phyloP scores from a whole-genome alignment of 2,329 filamentous ascomycete genomes.

The Onygenales sp. region DNA sequence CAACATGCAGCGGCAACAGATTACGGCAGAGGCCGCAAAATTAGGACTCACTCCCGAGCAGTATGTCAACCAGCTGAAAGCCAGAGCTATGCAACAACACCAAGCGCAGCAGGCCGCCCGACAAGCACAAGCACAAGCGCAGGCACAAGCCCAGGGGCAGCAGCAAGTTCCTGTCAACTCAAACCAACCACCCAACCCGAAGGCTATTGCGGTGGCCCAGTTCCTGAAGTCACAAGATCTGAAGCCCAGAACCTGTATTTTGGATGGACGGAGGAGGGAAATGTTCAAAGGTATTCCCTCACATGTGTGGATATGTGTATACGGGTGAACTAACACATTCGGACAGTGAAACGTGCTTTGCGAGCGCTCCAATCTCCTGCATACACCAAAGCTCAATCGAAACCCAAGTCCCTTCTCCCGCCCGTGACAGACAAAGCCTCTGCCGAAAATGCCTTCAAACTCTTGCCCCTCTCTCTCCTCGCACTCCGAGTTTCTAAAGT shows the following conservation, averaged over 20 bases:
- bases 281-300: constrained; percentile 77
- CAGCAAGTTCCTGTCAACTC: constrained; percentile 41
- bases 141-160: constrained; percentile 16
- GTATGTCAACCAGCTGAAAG: constrained; percentile 33
- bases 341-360: constrained; percentile 83
- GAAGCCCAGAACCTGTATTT: constrained; percentile 82
- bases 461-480: constrained; percentile 87
- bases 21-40: constrained; percentile 41
- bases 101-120: constrained; percentile 30
- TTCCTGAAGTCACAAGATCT: constrained; percentile 77
- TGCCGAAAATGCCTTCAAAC: constrained; percentile 89
- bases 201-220: constrained; percentile 78
- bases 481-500: constrained; percentile 81
- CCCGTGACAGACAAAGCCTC: constrained; percentile 79
- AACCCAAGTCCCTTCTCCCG: constrained; percentile 82
- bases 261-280: constrained; percentile 93
- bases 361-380: constrained; percentile 80
- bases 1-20: constrained; percentile 43
- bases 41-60: constrained; percentile 42
- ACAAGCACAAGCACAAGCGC: constrained; percentile 25
- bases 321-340: not conserved
- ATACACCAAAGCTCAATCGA: constrained; percentile 72
- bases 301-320: not conserved
- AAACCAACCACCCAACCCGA: constrained; percentile 65
- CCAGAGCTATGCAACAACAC: constrained; percentile 23